These are phyloP conservation scores for Exophiala bonariae DNA, from an alignment of 2,329 filamentous ascomycete genomes.

Conservation along the genomic window DNA sequence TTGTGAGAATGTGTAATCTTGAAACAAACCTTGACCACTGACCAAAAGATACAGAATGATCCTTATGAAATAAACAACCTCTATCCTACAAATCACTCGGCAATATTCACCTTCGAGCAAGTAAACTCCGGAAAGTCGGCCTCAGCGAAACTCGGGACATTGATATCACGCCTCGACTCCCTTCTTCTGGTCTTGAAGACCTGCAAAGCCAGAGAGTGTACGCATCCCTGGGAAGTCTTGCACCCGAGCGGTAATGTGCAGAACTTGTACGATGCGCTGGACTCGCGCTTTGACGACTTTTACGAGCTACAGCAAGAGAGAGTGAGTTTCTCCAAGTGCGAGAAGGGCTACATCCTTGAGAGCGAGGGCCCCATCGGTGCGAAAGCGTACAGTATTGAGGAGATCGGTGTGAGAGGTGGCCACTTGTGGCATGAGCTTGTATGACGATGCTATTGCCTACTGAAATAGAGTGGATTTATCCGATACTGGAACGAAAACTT, in stretches of 20 bases:
- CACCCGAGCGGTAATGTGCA: slow-evolving; percentile 34
- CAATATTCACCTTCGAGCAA: background rate
- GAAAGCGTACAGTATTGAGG: background rate
- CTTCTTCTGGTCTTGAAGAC: slow-evolving; percentile 41
- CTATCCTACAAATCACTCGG: slow-evolving; percentile 5
- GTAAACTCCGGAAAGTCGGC: background rate
- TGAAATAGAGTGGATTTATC: too few species aligned
- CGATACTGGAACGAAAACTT: too few species aligned
- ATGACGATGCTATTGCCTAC: too few species aligned
- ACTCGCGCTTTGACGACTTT: slow-evolving; percentile 12
- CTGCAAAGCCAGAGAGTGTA: slow-evolving; percentile 37
- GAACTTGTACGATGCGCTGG: slow-evolving; percentile 35
- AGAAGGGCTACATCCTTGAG: slow-evolving; percentile 11
- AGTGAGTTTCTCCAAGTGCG: slow-evolving; percentile 12
- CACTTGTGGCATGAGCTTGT: background rate
- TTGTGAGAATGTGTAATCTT: slow-evolving; percentile 26
- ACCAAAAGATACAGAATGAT: slow-evolving; percentile 31
- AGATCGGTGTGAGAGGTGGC: background rate
- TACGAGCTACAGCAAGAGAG: slow-evolving; percentile 9
- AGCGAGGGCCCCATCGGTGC: slow-evolving; percentile 10
- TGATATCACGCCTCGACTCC: slow-evolving; percentile 34
- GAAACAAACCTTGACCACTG: too few species aligned
- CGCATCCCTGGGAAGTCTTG: slow-evolving; percentile 38
- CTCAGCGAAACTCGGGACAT: background rate
- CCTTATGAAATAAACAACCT: slow-evolving; percentile 40